Percentiles rank a stretch among this genome's conserved stretches.
phyloP scores from a whole-genome alignment of 1,139 yeast genomes.

The Geotrichum restrictum region DNA sequence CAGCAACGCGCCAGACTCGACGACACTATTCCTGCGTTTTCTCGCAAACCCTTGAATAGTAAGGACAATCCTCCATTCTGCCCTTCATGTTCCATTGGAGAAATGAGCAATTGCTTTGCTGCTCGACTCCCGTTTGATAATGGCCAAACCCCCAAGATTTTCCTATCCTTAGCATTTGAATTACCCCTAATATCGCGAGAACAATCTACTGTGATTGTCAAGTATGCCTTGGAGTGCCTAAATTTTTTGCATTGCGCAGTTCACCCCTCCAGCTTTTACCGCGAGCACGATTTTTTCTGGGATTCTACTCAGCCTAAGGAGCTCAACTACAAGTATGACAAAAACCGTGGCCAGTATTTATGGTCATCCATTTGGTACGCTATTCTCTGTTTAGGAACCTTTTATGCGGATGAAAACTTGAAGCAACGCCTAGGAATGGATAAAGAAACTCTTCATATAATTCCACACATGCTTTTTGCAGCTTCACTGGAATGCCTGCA shows the following conservation, averaged over 20 bases:
- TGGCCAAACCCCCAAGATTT: constrained; percentile 15
- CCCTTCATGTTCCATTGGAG: constrained; percentile 22
- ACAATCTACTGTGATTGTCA: constrained; percentile 18
- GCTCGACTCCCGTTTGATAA: constrained; percentile 20
- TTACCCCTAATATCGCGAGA: constrained; percentile 21
- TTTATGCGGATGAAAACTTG: constrained; percentile 33
- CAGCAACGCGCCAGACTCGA: background rate
- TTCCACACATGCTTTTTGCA: constrained; percentile 36
- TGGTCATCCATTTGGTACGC: constrained; percentile 40
- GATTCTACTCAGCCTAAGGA: constrained; percentile 19
- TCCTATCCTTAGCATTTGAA: constrained; percentile 20
- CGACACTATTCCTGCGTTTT: constrained; percentile 20
- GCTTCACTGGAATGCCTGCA: constrained; percentile 39
- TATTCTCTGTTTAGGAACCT: constrained; percentile 37
- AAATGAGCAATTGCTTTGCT: constrained; percentile 23
- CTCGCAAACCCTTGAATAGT: constrained; percentile 17
- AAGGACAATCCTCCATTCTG: constrained; percentile 19
- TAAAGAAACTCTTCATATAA: constrained; percentile 30
- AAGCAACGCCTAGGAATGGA: constrained; percentile 29
- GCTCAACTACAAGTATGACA: constrained; percentile 15
- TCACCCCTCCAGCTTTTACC: constrained; percentile 23
- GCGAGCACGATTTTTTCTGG: constrained; percentile 25
- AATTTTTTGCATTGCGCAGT: constrained; percentile 22
- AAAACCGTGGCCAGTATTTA: constrained; percentile 30
- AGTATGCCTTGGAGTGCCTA: constrained; percentile 19